These are phyloP conservation scores for Lasiodiplodia theobromae DNA, from an alignment of 2,329 filamentous ascomycete genomes.

Conservation along the genomic window DNA sequence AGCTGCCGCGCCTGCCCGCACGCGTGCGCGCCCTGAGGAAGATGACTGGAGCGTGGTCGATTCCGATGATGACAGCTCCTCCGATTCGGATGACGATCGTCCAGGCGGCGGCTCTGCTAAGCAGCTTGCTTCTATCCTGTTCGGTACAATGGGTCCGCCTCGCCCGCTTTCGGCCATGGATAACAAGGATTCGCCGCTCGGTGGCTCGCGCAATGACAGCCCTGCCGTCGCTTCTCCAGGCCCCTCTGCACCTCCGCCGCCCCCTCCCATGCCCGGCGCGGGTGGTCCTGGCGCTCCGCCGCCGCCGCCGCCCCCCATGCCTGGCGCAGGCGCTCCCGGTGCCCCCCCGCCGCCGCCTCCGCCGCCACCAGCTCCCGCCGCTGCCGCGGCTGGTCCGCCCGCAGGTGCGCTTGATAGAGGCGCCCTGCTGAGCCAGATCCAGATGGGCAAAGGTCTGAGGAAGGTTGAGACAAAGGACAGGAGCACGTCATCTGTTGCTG, in stretches of 20 bases:
- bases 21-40: conserved; percentile 63
- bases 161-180: conserved; percentile 85
- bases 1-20: conserved; percentile 57
- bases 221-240: conserved; percentile 49
- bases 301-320: conserved; percentile 57
- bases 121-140: conserved; percentile 91
- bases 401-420: conserved; percentile 50
- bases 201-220: conserved; percentile 47
- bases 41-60: conserved; percentile 86
- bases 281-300: conserved; percentile 48
- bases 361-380: conserved; percentile 46
- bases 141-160: conserved; percentile 95
- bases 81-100: conserved; percentile 77
- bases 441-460: conserved; percentile 77
- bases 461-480: conserved; percentile 92
- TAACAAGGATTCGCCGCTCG: conserved; percentile 64
- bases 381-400: conserved; percentile 56
- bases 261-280: conserved; percentile 43
- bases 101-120: conserved; percentile 85
- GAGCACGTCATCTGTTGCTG: conserved; percentile 74
- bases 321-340: conserved; percentile 36
- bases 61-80: conserved; percentile 74
- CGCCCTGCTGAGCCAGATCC: conserved; percentile 81
- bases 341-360: conserved; percentile 45
- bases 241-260: conserved; percentile 54